A percentile compares a stretch with the other conserved stretches of the same genome.
phyloP scores from a whole-genome alignment of 768 basidiomycete genomes.

The Rhodotorula kratochvilovae region DNA sequence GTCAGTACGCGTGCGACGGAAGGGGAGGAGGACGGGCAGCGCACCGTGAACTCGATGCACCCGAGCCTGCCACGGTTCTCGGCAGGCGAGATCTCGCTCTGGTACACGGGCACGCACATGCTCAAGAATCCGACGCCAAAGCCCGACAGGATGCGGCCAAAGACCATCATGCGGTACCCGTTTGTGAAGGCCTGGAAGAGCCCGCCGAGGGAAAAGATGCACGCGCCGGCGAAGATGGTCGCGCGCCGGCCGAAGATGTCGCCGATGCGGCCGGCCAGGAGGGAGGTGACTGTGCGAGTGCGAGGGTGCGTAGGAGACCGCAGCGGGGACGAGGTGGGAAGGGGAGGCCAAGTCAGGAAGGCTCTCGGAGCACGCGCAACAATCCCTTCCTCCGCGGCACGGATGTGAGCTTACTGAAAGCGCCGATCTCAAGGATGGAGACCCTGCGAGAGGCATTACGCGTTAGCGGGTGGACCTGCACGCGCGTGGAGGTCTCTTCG shows the following conservation, averaged over 20 bases:
- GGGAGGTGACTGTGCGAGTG: constrained; percentile 64
- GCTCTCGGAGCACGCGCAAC: not conserved
- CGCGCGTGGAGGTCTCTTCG: not conserved
- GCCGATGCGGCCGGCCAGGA: constrained; percentile 81
- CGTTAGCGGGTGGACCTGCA: not conserved
- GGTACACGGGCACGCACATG: constrained; percentile 91
- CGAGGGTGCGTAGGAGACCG: not conserved
- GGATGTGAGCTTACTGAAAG: constrained; percentile 61
- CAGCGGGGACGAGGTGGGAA: not conserved
- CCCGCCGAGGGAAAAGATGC: constrained; percentile 80
- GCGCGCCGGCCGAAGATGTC: constrained; percentile 79
- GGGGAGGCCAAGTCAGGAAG: not conserved
- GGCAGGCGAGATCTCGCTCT: constrained; percentile 84
- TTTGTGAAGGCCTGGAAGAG: constrained; percentile 74
- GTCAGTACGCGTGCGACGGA: not conserved
- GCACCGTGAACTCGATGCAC: constrained; percentile 81
- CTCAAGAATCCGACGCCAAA: constrained; percentile 87
- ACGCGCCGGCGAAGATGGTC: constrained; percentile 74
- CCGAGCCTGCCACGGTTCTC: constrained; percentile 83
- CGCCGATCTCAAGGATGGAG: constrained; percentile 69
- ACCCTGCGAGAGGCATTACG: not conserved
- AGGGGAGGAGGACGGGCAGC: not conserved
- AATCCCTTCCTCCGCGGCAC: no score
- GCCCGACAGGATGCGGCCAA: constrained; percentile 76
- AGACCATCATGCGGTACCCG: constrained; percentile 73